Base-by-base conservation (phyloP, 2,329 filamentous ascomycete species). In the Knufia petricola region DNA sequence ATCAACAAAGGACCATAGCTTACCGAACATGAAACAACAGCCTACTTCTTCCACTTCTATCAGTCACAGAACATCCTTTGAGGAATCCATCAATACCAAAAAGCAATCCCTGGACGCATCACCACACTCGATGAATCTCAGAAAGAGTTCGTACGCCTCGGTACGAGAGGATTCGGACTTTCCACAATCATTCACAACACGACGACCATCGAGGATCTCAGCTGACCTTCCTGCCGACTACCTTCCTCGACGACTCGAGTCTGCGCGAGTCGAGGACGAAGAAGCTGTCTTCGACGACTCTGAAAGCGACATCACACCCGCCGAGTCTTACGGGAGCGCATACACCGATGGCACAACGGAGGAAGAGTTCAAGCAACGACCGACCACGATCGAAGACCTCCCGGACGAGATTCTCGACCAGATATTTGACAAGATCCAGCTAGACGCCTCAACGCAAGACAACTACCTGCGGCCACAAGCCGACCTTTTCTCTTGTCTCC, bases 391-490 rank as follows among this genome's bases (percentile, higher is more conserved):
- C 17, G 32, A 38, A 28, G 44, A 47, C 21, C 44, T 59, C 46
- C 60, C 60, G 1, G 52, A 55, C 28, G 60, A 63, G 49, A 59
- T 63, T 19, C 54, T 61, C 86, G 85, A 79, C 59, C 69, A 79
- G 61, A 87, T 90, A 53, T 84, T 90, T 60, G 82, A 84, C 53
- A 74, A 85, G 44, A 73, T 90, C 46, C 81, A 84, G 24, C 69
- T 85, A 50, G 85, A 90, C 64, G 75, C 87, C 10, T 85, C 75
- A 4, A 85, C 75, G 4, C 79, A 81, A n/a, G 85, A 87, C 63
- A 83, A 83, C 48, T 76, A 86, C 58, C 80, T 83, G 21, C 79
- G 82, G 32, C 82, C 86, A 55, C 90, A 90, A 62, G 76, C 83
- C 50, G 85, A 90, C 62, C 71, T 90, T 51, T 82, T 88, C 70